Conservation (phyloP, 352 stramenopile species). For the Lagenidium sp. region DNA sequence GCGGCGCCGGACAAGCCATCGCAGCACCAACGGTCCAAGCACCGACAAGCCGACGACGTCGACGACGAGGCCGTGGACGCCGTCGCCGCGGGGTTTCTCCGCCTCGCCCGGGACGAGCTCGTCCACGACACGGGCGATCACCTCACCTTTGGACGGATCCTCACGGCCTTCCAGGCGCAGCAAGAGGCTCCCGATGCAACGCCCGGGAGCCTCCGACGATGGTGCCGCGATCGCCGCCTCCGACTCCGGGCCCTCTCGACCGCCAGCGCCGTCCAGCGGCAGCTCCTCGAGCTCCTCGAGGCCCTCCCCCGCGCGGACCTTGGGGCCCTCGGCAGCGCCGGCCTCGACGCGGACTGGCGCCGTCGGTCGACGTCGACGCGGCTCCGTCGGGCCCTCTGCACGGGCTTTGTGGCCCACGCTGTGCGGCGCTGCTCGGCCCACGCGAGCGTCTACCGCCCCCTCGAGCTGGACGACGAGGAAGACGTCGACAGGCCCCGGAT, state of each 20-base stretch:
- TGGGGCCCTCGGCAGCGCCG: conserved; percentile 3
- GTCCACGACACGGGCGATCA: conserved; percentile 49
- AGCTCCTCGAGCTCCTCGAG: conserved; percentile 50
- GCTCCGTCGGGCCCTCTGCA: conserved; percentile 19
- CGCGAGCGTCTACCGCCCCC: conserved; percentile 38
- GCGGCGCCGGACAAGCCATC: conserved; percentile 1
- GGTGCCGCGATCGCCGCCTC: conserved; percentile 44
- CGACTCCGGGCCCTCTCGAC: conserved; percentile 44
- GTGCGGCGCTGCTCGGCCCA: conserved; percentile 48
- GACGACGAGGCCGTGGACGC: conserved; percentile 1
- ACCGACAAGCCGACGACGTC: conserved; percentile 14
- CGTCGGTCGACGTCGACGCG: conserved; percentile 7
- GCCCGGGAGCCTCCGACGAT: conserved; percentile 21
- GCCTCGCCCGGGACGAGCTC: conserved; percentile 28
- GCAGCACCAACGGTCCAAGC: no score
- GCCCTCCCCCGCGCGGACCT: conserved; percentile 23
- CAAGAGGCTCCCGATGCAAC: no score
- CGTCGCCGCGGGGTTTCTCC: conserved; percentile 29
- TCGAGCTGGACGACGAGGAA: conserved; percentile 1
- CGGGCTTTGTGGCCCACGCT: conserved; percentile 64
- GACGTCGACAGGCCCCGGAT: no score
- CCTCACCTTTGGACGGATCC: conserved; percentile 35
- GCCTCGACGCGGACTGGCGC: neutral
- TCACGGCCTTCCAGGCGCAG: conserved; percentile 27
- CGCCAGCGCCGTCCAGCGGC: conserved; percentile 33